Base-by-base conservation (phyloP, 75 land plant genomes). In the Sequoiadendron giganteum region DNA sequence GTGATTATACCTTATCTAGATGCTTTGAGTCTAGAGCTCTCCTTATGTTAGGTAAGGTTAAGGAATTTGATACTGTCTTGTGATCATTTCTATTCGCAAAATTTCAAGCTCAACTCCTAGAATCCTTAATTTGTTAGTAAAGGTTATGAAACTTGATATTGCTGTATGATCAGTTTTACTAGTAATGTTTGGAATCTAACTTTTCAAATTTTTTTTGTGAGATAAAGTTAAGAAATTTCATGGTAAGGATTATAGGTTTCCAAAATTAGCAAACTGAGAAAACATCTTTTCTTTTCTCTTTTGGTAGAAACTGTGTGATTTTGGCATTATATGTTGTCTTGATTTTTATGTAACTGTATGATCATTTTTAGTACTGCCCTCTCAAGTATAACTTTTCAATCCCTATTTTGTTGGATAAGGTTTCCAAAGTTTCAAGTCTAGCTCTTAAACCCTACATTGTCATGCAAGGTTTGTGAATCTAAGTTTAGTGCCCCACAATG, bases 11-110 rank as follows among this genome's bases (percentile, higher is more conserved):
- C 55, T 52, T 52, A 52, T 52, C 0, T 52, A 52, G 55, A 52
- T 52, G 15, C 55, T 52, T 52, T 52, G 55, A 52, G 55, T 65
- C 65, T 58, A 58, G 25, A 58, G 28, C 25, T 5, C 65, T 58
- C 25, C 65, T 58, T 58, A 1, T 21, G 25, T 77, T 90, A 48
- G 93, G 95, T 36, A 95, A 95, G 91, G 90, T 93, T 30, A 88
- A 91, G 77, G 85, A 90, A 11, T 95, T 96, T 82, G 91, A 89
- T 54, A 11, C 90, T 42, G 93, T 28, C n/a, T 25, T 65, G 70
- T 65, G 70, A 65, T 65, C 6, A 61, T 65, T 65, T 65, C 28
- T 25, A 61, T 65, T 65, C 28, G 30, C 70, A 65, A 25, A 7
- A 25, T 65, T 65, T 25, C 70, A 65, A 65, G n/a, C 7, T 65